These are phyloP conservation scores for Curvularia sp. DNA, from an alignment of 2,329 filamentous ascomycete species.

Conservation along the genomic window DNA sequence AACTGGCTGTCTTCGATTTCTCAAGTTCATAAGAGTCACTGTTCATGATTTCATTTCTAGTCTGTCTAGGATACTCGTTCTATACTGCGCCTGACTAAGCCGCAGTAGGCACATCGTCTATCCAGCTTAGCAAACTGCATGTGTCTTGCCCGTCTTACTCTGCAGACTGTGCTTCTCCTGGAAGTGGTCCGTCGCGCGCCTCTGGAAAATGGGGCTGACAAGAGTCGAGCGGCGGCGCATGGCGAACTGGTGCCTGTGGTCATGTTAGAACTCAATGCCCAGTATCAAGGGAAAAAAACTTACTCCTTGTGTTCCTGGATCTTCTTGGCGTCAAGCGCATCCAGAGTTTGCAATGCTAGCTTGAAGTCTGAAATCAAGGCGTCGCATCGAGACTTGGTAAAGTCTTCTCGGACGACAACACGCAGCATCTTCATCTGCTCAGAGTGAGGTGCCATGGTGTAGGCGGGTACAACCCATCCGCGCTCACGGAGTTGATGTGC, in stretches of 20 bases:
- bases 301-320: constrained; percentile 74
- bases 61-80: not conserved
- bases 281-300: constrained; percentile 6
- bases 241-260: constrained; percentile 27
- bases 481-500: constrained; percentile 86
- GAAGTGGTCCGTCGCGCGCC: constrained; percentile 55
- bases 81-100: not conserved
- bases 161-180: constrained; percentile 91
- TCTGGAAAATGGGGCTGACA: constrained; percentile 39
- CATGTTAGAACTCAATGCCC: not conserved
- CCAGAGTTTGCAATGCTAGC: constrained; percentile 73
- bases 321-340: constrained; percentile 74
- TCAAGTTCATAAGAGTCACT: not conserved
- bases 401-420: constrained; percentile 91
- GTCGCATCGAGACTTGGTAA: constrained; percentile 82
- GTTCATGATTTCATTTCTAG: not conserved
- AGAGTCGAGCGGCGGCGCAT: constrained; percentile 40
- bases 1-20: too few species aligned
- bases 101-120: not conserved
- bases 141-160: constrained; percentile 89
- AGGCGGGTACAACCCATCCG: constrained; percentile 93
- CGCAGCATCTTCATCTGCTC: constrained; percentile 87
- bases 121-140: constrained; percentile 72
- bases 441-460: constrained; percentile 94
- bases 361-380: constrained; percentile 78